Base-by-base conservation (phyloP, 352 stramenopile species). In the Blastocystis sp. region DNA sequence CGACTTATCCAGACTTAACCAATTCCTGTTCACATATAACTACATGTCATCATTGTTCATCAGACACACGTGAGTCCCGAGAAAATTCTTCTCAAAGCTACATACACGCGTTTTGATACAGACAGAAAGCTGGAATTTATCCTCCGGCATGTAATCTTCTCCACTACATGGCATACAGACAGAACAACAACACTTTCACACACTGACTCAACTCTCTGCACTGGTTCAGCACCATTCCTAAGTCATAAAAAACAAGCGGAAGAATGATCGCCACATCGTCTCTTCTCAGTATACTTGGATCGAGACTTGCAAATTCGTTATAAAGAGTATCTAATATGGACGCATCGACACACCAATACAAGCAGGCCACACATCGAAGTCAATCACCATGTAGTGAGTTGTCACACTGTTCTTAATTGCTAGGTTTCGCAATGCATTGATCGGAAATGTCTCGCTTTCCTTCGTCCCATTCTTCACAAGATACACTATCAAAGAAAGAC, bases 341-440 rank as follows among this genome's bases (percentile, higher is more conserved):
- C 11, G 23, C 9, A 45, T 11, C 9, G 11, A 39, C 7, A 20
- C 7, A 4, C 7, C 23, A 43, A 11, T 41, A 73, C 54, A 18
- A 20, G 20, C 29, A 1, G 47, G 73, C 73, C 43, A 66, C 7
- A 84, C 23, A 64, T 84, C 73, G 43, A 84, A 66, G 53, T 84
- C 73, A 9, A 68, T 41, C 11, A 84, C 73, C 29, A 68, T 64
- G 55, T 66, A 84, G 34, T 84, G 73, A 20, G 73, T 66, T 7
- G 73, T 69, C 8, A 23, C 20, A 15, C 23, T 34, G 29, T 53
- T 68, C 9, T 53, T 50, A 45, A 84, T 84, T 3, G 53, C 73
- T 13, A 84, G 39, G 26, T 84, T 84, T 15, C 73, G 73, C 47
- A 84, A 55, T 29, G n/a, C 23, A 45, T 84, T 84, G 55, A 84